Conservation (phyloP, 352 stramenopile species). For the Stramenopiles sp. region DNA sequence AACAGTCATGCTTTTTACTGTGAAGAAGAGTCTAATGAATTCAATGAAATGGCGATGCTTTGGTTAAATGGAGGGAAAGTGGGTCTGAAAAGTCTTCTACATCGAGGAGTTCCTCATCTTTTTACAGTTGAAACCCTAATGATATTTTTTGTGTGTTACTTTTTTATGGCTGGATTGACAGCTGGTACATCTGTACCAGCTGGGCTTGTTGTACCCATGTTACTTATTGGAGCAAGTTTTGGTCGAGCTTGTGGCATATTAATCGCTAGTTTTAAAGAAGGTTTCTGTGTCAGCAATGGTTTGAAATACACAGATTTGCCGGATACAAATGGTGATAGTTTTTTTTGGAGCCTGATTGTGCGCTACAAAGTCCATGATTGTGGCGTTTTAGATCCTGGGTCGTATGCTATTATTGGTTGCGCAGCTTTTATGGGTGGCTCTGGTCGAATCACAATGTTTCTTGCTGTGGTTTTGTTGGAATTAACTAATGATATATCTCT, state of each 20-base stretch:
- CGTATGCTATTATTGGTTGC: constrained; percentile 81
- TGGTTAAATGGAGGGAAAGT: too few relatives aligned
- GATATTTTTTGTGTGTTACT: constrained; percentile 9
- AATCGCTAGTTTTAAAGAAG: too few relatives aligned
- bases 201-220: constrained; percentile 38
- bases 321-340: too few relatives aligned
- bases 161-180: constrained; percentile 23
- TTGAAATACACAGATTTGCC: too few relatives aligned
- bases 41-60: too few relatives aligned
- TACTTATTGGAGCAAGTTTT: constrained; percentile 7
- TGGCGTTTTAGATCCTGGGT: constrained; percentile 38
- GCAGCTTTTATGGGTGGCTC: constrained; percentile 76
- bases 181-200: constrained; percentile 84
- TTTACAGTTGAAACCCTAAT: constrained; percentile 8
- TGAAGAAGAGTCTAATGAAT: too few relatives aligned
- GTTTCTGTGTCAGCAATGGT: too few relatives aligned
- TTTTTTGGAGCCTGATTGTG: too few relatives aligned
- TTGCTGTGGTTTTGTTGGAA: constrained; percentile 91
- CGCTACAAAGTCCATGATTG: constrained; percentile 9
- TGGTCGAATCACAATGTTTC: constrained; percentile 85
- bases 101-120: too few relatives aligned
- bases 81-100: too few relatives aligned
- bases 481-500: constrained; percentile 91
- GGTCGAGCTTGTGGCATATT: constrained; percentile 1
- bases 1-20: too few relatives aligned